These are phyloP conservation scores for Penicillium vulpinum DNA, from an alignment of 2,329 filamentous ascomycete genomes.

Conservation along the genomic window DNA sequence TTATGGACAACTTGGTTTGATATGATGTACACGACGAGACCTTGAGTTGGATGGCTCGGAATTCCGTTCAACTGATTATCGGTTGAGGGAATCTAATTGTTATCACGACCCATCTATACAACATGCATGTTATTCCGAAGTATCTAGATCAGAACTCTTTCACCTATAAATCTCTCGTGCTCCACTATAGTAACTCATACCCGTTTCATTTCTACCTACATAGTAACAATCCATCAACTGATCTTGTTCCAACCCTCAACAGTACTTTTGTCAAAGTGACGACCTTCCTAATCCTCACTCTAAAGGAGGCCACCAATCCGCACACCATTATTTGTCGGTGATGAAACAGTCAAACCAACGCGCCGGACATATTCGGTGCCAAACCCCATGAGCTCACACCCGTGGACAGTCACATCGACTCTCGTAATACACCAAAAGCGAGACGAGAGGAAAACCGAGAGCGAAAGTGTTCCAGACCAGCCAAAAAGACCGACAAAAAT, in stretches of 20 bases:
- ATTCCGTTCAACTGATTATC: not conserved
- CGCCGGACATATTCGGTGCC: not conserved
- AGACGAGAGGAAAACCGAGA: not conserved
- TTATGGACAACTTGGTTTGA: not conserved
- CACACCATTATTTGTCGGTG: not conserved
- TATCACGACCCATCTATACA: not conserved
- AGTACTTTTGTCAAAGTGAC: slow-evolving; percentile 1
- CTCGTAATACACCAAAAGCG: not conserved
- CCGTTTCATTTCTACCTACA: not conserved
- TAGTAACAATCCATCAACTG: not conserved
- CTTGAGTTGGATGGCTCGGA: not conserved
- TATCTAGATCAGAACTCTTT: not conserved
- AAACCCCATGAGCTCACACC: not conserved
- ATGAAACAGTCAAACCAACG: not conserved
- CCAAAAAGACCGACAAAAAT: not conserved
- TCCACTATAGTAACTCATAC: not conserved
- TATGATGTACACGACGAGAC: not conserved
- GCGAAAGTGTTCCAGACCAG: not conserved
- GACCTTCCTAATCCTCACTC: not conserved
- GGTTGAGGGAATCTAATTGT: not conserved
- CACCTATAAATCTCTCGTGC: not conserved
- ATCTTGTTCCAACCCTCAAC: not conserved
- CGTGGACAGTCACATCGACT: not conserved
- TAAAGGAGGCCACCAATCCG: not conserved
- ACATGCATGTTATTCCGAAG: not conserved